These are phyloP conservation scores for Clonostachys solani DNA, from an alignment of 2,329 filamentous ascomycete genomes.

Conservation along the genomic window DNA sequence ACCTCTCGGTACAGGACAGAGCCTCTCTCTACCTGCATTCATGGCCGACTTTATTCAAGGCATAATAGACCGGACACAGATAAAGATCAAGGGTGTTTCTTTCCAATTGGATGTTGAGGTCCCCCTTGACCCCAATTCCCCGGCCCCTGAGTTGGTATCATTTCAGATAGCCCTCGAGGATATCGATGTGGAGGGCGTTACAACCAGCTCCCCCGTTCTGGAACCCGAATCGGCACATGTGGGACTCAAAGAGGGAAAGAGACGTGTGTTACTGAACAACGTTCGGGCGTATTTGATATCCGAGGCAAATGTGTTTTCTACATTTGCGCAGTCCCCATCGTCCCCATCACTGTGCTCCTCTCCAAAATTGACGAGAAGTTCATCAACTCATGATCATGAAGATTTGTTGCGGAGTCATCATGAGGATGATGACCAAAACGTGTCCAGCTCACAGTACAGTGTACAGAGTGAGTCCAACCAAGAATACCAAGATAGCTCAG, in stretches of 20 bases:
- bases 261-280: constrained; percentile 58
- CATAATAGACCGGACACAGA: constrained; percentile 65
- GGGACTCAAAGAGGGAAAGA: constrained; percentile 57
- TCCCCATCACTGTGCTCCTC: constrained; percentile 41
- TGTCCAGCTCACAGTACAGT: neutral
- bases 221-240: constrained; percentile 22
- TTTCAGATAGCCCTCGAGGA: constrained; percentile 62
- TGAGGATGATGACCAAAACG: neutral
- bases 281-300: constrained; percentile 64
- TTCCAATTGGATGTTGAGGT: constrained; percentile 62
- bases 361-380: constrained; percentile 38
- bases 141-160: constrained; percentile 50
- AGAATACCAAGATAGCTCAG: constrained; percentile 8
- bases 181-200: constrained; percentile 65
- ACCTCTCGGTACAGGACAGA: constrained; percentile 63
- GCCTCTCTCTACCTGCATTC: constrained; percentile 65
- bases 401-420: neutral
- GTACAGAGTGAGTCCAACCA: neutral
- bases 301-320: constrained; percentile 62
- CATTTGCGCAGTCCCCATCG: constrained; percentile 51
- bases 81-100: constrained; percentile 60
- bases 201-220: constrained; percentile 21
- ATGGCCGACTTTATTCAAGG: constrained; percentile 70
- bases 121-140: constrained; percentile 40
- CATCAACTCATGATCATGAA: constrained; percentile 23